Evolutionary conservation across 2,329 filamentous ascomycete species (phyloP).

Genomic region (Monilinia aucupariae): DNA sequence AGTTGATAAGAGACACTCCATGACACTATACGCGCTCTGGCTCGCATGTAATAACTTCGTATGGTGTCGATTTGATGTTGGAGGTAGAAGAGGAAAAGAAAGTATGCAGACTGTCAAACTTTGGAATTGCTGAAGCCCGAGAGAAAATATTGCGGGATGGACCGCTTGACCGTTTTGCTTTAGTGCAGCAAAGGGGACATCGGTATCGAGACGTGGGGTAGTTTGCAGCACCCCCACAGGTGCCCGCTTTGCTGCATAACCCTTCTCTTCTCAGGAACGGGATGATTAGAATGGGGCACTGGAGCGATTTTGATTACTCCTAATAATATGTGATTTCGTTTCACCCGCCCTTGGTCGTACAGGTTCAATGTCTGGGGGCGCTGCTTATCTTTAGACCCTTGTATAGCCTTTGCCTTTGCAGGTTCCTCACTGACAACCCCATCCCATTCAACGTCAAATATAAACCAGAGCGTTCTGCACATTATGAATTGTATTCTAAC

Average conservation of each 20-base stretch:
- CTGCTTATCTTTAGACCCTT: slow-evolving; percentile 16
- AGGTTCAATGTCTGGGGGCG: not conserved
- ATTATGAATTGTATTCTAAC: not conserved
- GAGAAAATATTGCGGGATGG: not conserved
- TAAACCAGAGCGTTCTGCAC: not conserved
- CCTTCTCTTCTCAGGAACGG: slow-evolving; percentile 3
- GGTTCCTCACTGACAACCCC: slow-evolving; percentile 8
- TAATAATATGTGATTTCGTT: slow-evolving; percentile 6
- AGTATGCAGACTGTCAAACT: not conserved
- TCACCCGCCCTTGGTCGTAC: slow-evolving; percentile 11
- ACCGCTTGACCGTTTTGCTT: slow-evolving; percentile 9
- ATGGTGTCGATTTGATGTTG: not conserved
- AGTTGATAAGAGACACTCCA: not conserved
- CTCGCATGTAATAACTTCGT: not conserved
- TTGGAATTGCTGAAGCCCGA: not conserved
- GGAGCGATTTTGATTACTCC: not conserved
- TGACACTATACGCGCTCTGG: not conserved
- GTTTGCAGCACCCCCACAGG: not conserved
- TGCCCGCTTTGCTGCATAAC: slow-evolving; percentile 5
- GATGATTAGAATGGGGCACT: not conserved
- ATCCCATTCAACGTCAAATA: not conserved
- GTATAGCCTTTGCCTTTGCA: slow-evolving; percentile 8
- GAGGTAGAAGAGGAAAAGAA: not conserved
- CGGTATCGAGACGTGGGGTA: not conserved
- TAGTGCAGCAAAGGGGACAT: not conserved